Conservation (phyloP, 2,329 filamentous ascomycete genomes). For the Furcasterigmium furcatum region DNA sequence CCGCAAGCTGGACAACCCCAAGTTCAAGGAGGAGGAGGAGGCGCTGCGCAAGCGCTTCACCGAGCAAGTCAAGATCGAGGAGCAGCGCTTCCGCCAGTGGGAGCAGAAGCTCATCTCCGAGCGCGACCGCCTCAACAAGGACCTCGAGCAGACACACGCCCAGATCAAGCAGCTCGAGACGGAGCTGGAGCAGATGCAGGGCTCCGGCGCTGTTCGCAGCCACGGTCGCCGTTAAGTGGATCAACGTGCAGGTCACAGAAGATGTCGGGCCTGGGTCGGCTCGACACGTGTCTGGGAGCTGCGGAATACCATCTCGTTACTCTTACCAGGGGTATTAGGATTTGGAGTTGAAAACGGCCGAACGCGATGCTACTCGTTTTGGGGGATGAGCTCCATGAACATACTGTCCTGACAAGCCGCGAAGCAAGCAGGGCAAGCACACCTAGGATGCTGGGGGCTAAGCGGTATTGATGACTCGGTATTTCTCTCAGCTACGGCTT, state of each 20-base stretch:
- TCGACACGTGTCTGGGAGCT: not conserved
- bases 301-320: constrained; percentile 13
- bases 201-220: constrained; percentile 77
- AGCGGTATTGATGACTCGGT: too few species aligned
- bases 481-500: too few species aligned
- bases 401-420: constrained; percentile 5
- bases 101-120: constrained; percentile 99
- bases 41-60: constrained; percentile 97
- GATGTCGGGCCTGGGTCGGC: not conserved
- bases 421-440: constrained; percentile 4
- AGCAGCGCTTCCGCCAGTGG: constrained; percentile 98
- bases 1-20: constrained; percentile 98
- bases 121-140: constrained; percentile 99
- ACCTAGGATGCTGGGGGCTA: too few species aligned
- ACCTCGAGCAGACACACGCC: constrained; percentile 95
- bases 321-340: constrained; percentile 20
- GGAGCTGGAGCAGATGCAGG: constrained; percentile 92
- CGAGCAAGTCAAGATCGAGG: constrained; percentile 99
- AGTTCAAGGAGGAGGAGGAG: constrained; percentile 99
- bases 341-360: constrained; percentile 27
- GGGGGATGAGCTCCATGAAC: constrained; percentile 8
- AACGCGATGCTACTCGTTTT: not conserved
- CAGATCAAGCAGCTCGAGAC: constrained; percentile 87
- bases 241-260: too few species aligned
- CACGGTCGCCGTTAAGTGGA: constrained; percentile 78